A percentile compares a stretch with the other conserved stretches of the same genome.
These are phyloP conservation scores for Babesia sp. DNA, from an alignment of 169 alveolate genomes.

Conservation along the genomic window DNA sequence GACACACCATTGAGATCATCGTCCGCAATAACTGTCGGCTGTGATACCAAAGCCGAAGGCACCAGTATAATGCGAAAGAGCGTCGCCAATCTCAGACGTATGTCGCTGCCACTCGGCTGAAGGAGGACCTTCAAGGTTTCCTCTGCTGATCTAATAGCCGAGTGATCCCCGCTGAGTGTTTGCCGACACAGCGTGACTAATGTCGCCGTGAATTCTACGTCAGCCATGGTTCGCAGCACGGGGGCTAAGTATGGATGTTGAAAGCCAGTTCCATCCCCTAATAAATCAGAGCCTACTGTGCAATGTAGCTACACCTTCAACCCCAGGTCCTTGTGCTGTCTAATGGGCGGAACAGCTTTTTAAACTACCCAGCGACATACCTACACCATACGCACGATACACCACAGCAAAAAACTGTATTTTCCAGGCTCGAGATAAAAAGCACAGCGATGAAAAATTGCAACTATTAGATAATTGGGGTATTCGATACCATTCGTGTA, in stretches of 20 bases:
- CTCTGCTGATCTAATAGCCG: conserved; percentile 56
- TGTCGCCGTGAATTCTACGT: conserved; percentile 39
- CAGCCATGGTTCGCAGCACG: conserved; percentile 32
- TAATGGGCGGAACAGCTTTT: background rate
- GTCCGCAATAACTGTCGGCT: conserved; percentile 26
- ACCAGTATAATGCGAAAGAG: conserved; percentile 43
- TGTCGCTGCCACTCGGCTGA: conserved; percentile 44
- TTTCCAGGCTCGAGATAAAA: conserved; percentile 12
- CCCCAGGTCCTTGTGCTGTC: background rate
- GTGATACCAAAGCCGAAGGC: conserved; percentile 23
- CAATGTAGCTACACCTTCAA: background rate
- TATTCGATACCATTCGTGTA: too few relatives aligned
- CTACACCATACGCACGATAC: conserved; percentile 10
- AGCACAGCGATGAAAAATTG: background rate
- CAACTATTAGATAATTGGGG: too few relatives aligned
- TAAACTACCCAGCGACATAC: background rate
- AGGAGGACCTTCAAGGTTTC: conserved; percentile 45
- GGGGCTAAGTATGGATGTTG: background rate
- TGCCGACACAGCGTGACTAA: conserved; percentile 61
- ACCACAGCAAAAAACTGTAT: background rate
- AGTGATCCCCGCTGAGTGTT: conserved; percentile 49
- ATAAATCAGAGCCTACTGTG: background rate
- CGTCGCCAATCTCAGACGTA: conserved; percentile 23
- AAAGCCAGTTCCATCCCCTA: background rate
- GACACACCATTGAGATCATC: conserved; percentile 57